A percentile compares a stretch with the other conserved stretches of the same genome.
These are phyloP conservation scores for Sclerotinia sclerotiorum DNA, from an alignment of 2,329 filamentous ascomycete species.

Conservation along the genomic window DNA sequence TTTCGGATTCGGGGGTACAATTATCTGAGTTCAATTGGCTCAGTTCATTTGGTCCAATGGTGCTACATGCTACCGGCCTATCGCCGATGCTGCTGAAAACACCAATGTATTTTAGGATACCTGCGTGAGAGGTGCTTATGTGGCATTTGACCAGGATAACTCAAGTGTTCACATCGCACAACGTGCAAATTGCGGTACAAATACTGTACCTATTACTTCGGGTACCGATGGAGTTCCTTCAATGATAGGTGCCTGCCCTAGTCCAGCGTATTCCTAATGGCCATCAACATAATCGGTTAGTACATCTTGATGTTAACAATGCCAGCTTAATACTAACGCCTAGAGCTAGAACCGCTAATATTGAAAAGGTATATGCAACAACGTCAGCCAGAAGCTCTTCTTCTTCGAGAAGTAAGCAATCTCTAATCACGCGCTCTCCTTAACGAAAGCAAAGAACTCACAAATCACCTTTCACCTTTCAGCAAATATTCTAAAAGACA, in stretches of 20 bases:
- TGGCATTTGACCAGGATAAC: slow-evolving; percentile 33
- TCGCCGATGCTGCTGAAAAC: slow-evolving; percentile 19
- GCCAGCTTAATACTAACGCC: not conserved
- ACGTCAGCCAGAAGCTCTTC: not conserved
- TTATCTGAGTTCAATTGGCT: slow-evolving; percentile 27
- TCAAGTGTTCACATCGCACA: slow-evolving; percentile 28
- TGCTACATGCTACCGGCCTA: slow-evolving; percentile 20
- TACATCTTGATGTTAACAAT: not conserved
- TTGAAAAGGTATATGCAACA: not conserved
- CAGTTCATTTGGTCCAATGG: slow-evolving; percentile 28
- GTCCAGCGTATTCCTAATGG: slow-evolving; percentile 6
- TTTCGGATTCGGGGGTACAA: slow-evolving; percentile 28
- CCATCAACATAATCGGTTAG: not conserved
- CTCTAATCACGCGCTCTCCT: not conserved
- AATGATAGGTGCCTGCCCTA: slow-evolving; percentile 24
- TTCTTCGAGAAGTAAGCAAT: not conserved
- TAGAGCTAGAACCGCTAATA: not conserved
- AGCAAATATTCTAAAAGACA: not conserved
- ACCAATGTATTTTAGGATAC: slow-evolving; percentile 24
- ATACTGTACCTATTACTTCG: slow-evolving; percentile 26
- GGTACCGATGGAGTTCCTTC: slow-evolving; percentile 30
- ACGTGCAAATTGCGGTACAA: slow-evolving; percentile 28
- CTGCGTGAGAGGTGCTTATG: slow-evolving; percentile 28
- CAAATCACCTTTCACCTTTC: not conserved
- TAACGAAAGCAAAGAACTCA: not conserved